phyloP scores from a whole-genome alignment of 2,329 filamentous ascomycete genomes.

The Ilyonectria destructans region DNA sequence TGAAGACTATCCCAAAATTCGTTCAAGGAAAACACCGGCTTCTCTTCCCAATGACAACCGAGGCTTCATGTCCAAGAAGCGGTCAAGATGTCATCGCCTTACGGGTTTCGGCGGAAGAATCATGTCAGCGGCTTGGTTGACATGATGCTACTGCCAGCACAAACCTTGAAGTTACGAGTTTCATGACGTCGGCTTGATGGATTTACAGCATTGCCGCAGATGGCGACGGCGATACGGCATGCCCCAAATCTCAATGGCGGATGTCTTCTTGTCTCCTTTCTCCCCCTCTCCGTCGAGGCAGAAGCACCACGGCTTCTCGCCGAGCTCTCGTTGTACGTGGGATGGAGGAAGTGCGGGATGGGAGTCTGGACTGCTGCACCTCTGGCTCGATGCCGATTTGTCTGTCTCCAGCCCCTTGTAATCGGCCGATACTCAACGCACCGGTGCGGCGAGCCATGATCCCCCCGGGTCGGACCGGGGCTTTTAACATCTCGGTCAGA shows the following conservation, averaged over 20 bases:
- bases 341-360: conserved; percentile 14
- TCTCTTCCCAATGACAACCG: neutral
- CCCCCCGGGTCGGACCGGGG: conserved; percentile 22
- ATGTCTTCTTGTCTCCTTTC: conserved; percentile 11
- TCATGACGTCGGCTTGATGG: neutral
- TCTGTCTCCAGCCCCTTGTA: conserved; percentile 5
- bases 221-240: neutral
- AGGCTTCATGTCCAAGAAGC: neutral
- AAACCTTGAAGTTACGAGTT: neutral
- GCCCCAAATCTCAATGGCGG: neutral
- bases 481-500: neutral
- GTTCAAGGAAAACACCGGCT: neutral
- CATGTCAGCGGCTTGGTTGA: neutral
- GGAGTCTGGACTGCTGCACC: conserved; percentile 3
- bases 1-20: neutral
- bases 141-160: too few relatives aligned
- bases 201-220: conserved; percentile 3
- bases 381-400: neutral
- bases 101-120: conserved; percentile 1
- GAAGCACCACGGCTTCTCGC: conserved; percentile 21
- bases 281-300: conserved; percentile 12
- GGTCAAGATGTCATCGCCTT: neutral
- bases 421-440: conserved; percentile 16
- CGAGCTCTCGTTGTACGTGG: conserved; percentile 8
- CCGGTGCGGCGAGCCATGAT: neutral